phyloP scores from a whole-genome alignment of 805 yeast genomes.

The Lipomyces orientalis region DNA sequence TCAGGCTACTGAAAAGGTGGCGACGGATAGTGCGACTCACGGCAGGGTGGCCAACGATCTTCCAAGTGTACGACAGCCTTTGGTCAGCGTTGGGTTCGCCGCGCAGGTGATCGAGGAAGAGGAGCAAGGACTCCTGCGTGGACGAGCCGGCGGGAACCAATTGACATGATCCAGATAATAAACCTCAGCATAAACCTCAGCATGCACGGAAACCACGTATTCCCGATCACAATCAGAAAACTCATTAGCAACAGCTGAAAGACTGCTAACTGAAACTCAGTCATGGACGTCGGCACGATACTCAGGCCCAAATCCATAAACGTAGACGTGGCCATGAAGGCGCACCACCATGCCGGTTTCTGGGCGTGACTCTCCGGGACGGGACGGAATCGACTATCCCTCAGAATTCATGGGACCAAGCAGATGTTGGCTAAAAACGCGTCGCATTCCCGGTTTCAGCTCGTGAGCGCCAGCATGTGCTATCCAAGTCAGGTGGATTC shows the following conservation, averaged over 20 bases:
- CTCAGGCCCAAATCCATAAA: conserved; percentile 89
- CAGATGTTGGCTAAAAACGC: conserved; percentile 61
- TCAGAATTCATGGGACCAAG: conserved; percentile 58
- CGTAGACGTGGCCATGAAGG: conserved; percentile 79
- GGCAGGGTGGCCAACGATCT: no score
- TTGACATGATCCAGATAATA: conserved; percentile 78
- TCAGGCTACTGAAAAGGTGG: no score
- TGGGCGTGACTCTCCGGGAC: conserved; percentile 62
- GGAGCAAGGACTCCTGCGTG: conserved; percentile 73
- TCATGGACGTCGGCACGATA: conserved; percentile 80
- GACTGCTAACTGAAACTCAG: conserved; percentile 63
- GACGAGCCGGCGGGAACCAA: conserved; percentile 60
- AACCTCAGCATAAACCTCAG: conserved; percentile 77
- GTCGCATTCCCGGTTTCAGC: no score
- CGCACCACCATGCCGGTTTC: conserved; percentile 90
- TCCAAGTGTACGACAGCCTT: no score
- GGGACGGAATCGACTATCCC: conserved; percentile 50
- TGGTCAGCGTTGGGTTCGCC: no score
- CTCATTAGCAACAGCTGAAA: conserved; percentile 68
- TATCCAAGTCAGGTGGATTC: no score
- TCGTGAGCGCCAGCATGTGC: no score
- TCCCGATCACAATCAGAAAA: conserved; percentile 85
- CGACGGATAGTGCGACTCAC: no score
- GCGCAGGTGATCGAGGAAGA: conserved; percentile 91
- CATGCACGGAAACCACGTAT: conserved; percentile 94